phyloP scores from a whole-genome alignment of 139 green algal genomes.

The Monoraphidium neglectum region DNA sequence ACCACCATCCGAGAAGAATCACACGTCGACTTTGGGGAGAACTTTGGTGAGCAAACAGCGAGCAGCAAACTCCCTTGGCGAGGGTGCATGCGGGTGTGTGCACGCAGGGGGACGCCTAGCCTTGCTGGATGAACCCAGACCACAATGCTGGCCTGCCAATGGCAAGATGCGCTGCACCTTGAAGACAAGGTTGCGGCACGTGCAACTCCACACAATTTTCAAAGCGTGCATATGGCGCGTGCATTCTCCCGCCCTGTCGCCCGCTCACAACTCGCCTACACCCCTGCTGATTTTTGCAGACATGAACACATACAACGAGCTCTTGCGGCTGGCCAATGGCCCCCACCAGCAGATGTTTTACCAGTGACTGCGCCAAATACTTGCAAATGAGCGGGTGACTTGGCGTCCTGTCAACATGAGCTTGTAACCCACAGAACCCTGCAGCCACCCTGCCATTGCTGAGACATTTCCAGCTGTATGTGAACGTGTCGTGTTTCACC shows the following conservation, averaged over 20 bases:
- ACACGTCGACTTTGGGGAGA: conserved; percentile 51
- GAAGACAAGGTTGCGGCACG: neutral
- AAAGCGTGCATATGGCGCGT: neutral
- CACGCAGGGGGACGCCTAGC: neutral
- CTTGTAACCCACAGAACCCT: no score
- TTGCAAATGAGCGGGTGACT: no score
- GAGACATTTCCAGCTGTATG: no score
- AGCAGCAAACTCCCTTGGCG: neutral
- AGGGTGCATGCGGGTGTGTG: neutral
- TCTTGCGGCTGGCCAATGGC: conserved; percentile 60
- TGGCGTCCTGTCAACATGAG: no score
- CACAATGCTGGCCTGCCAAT: neutral
- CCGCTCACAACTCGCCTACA: neutral
- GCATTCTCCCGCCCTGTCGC: neutral
- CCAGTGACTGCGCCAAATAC: neutral
- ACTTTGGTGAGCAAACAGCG: conserved; percentile 55
- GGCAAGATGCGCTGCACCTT: neutral
- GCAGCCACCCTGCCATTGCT: no score
- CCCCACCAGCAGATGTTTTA: conserved; percentile 52
- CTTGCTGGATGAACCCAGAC: neutral
- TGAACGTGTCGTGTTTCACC: no score
- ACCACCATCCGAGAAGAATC: conserved; percentile 51
- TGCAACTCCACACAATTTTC: neutral
- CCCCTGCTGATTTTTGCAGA: conserved; percentile 43
- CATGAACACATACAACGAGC: conserved; percentile 70